Evolutionary conservation across 257 asterid species (phyloP), one percentile per base, ranked within the genome.

Genomic region (Lithospermum erythrorhizon): DNA sequence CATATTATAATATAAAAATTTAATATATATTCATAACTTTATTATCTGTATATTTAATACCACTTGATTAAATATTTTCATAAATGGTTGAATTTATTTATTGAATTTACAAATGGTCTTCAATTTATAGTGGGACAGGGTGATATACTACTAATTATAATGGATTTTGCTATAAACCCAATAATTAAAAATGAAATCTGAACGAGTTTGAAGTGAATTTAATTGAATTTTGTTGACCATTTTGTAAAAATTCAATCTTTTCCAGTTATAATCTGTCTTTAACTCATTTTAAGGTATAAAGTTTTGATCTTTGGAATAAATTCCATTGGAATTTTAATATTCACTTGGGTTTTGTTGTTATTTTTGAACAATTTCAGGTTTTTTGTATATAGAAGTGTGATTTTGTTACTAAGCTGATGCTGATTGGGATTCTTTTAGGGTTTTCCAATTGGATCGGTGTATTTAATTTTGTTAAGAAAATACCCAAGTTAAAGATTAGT

Each of bases 71-170:
- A 4, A 55, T 21, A 3, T 55, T 9, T 55, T 55, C 32, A 55
- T 55, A 27, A 21, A 35, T 35, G 45, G 45, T 9, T 35, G 45
- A 3, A 55, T 19, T 55, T 55, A 55, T 55, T 17, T 16, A 11
- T n/a, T 21, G 59, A 55, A 29, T 55, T 24, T 55, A 14, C 58
- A 24, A 73, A 73, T 66, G 68, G 25, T 68, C 70, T 67, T 68
- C 70, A 69, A 63, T 73, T 45, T 59, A 53, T 73, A 61, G 61
- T 30, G 69, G 69, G 32, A 59, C 67, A 64, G 69, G 64, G 67
- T 69, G 57, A 58, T 19, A 4, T 24, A 24, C 32, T 27, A 27
- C 32, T 27, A 27, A 1, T 27, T 27, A 0, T 27, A 27, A 27
- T 27, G 32, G 32, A 27, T 27, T 27, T 27, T 27, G 32, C 4